Base-by-base conservation (phyloP, 768 basidiomycete genomes). In the Leccinum aurantiacum region DNA sequence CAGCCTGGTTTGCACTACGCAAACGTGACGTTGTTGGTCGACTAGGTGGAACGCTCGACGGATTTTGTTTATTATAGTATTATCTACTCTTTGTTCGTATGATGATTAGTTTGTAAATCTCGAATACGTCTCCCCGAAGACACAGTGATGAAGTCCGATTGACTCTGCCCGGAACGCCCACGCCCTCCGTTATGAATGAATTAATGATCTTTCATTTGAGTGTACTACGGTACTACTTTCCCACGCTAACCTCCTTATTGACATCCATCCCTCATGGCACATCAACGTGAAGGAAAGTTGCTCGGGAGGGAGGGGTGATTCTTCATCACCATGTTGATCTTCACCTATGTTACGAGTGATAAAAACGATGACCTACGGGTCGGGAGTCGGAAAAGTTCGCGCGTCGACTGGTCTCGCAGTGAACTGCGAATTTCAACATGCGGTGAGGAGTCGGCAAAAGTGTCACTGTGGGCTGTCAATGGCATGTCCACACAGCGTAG, bases 11-110 rank as follows among this genome's bases (percentile, higher is more conserved):
- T 53, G 48, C 48, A 37, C 35, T 38, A 25, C 38, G 25, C 35
- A 6, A 50, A 52, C n/a, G 48, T 57, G 25, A 57, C 56, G 5
- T n/a, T 57, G 14, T 14, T 19, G n/a, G 56, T 52, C 49, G 22
- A 37, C 33, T 53, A 57, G 56, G 19, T 29, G 25, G 24, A 38
- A n/a, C 6, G 38, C n/a, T 27, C 41, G 27, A 44, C 15, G n/a
- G 17, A 19, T 8, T n/a, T n/a, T 38, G 25, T 27, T 25, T 46
- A 3, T 46, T 22, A 13, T 6, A 22, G 19, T 22, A 13, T 44
- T 19, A 44, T 44, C 0, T 46, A 19, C 19, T n/a, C n/a, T 19
- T 46, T 46, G 44, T 10, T 46, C 17, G 10, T 19, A 2, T 44
- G 41, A 19, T 46, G 41, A n/a, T 15, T 41, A 9, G 9, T 41